These are phyloP conservation scores for Sonneratia alba DNA, from an alignment of 345 rosid genomes.

Conservation along the genomic window DNA sequence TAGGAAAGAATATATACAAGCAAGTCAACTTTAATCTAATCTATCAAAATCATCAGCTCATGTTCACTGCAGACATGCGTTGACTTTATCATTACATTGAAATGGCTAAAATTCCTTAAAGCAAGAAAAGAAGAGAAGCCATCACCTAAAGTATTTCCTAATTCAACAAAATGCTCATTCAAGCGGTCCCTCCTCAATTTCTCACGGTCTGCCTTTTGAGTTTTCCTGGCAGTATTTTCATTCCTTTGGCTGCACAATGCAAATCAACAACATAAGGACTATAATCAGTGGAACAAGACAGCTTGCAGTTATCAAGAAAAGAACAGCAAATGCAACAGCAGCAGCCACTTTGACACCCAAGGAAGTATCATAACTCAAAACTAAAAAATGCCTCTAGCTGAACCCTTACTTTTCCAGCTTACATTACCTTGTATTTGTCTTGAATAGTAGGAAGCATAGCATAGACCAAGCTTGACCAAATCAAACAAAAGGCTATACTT, in stretches of 20 bases:
- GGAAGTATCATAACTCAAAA: not conserved
- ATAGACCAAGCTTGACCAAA: not conserved
- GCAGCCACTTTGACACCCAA: not conserved
- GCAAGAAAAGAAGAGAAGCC: slow-evolving; percentile 2
- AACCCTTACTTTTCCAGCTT: not conserved
- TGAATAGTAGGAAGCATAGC: not conserved
- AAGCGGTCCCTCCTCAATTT: slow-evolving; percentile 85
- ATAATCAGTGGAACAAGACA: not conserved
- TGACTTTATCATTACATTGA: not conserved
- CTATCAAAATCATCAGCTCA: not conserved
- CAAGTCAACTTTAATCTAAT: not conserved
- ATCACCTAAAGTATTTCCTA: slow-evolving; percentile 71
- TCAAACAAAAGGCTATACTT: not conserved
- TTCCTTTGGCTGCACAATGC: slow-evolving; percentile 24
- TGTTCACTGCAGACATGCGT: not conserved
- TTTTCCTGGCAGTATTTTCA: slow-evolving; percentile 47
- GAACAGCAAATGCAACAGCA: not conserved
- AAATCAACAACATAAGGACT: not conserved
- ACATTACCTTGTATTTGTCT: not conserved
- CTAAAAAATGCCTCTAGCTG: not conserved
- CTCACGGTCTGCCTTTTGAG: slow-evolving; percentile 87
- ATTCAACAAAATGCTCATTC: slow-evolving; percentile 70
- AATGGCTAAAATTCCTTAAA: not conserved
- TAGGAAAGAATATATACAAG: not conserved
- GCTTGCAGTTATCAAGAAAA: not conserved